Percentiles rank a stretch among this genome's conserved stretches.
Evolutionary conservation across 192 early-diverging fungal genomes (phyloP).

Genomic region (Coemansia sp.): DNA sequence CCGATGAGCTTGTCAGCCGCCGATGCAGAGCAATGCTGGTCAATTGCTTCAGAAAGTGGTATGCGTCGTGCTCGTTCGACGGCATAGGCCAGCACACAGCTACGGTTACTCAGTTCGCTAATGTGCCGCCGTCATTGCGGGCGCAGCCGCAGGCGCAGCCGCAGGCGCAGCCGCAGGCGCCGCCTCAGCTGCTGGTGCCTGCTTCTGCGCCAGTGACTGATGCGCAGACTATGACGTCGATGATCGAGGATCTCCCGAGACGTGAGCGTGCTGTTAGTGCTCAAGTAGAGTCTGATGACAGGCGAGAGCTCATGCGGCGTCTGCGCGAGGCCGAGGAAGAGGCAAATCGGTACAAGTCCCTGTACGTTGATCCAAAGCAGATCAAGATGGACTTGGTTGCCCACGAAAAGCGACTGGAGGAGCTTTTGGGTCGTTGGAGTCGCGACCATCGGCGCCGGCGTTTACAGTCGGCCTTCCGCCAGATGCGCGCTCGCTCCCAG

Average conservation of each 20-base stretch:
- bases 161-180: neutral
- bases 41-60: conserved; percentile 3
- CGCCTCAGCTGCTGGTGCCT: neutral
- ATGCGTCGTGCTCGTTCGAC: neutral
- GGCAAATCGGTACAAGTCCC: conserved; percentile 12
- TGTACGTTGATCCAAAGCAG: neutral
- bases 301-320: conserved; percentile 7
- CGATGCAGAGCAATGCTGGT: neutral
- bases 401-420: conserved; percentile 7
- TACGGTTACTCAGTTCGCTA: neutral
- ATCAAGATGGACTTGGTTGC: conserved; percentile 2
- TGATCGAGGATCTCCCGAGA: neutral
- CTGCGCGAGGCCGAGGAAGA: conserved; percentile 8
- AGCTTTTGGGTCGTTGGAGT: neutral
- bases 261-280: conserved; percentile 15
- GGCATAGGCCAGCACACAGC: neutral
- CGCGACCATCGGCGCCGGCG: neutral
- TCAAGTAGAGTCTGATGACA: conserved; percentile 1
- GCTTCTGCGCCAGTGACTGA: conserved; percentile 1
- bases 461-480: neutral
- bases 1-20: neutral
- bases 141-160: neutral
- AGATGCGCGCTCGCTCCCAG: neutral
- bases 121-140: neutral
- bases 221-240: conserved; percentile 37